A percentile compares a stretch with the other conserved stretches of the same genome.
phyloP scores from a whole-genome alignment of 2,329 filamentous ascomycete genomes.

The Rhinocladiella similis region DNA sequence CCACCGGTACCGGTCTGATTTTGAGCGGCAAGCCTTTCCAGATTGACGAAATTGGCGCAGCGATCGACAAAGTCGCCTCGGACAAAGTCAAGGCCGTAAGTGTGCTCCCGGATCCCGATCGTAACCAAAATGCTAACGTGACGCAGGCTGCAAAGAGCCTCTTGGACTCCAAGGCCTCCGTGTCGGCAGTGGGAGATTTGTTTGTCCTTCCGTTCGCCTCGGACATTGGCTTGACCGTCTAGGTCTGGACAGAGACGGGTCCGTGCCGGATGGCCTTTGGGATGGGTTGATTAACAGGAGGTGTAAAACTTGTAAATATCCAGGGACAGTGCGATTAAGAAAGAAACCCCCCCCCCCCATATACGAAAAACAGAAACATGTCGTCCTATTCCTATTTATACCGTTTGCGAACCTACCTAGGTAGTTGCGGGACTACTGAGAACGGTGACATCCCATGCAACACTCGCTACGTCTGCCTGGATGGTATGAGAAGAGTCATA shows the following conservation, averaged over 20 bases:
- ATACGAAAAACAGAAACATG: not conserved
- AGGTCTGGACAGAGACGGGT: conserved; percentile 41
- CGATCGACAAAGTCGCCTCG: conserved; percentile 75
- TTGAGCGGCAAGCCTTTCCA: conserved; percentile 81
- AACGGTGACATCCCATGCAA: too few relatives aligned
- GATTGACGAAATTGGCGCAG: conserved; percentile 75
- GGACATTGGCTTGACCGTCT: conserved; percentile 92
- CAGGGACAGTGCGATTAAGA: not conserved
- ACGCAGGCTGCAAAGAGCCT: conserved; percentile 80
- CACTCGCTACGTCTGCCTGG: too few relatives aligned
- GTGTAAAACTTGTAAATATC: conserved; percentile 21
- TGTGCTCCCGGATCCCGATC: not conserved
- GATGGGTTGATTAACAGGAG: not conserved
- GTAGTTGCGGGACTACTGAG: too few relatives aligned
- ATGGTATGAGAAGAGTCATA: too few relatives aligned
- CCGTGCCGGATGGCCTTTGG: too few relatives aligned
- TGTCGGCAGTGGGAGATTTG: conserved; percentile 88
- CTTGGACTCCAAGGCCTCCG: conserved; percentile 82
- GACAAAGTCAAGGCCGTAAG: conserved; percentile 82
- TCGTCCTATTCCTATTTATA: not conserved
- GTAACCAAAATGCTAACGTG: conserved; percentile 4
- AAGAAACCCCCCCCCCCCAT: too few relatives aligned
- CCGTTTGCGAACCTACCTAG: not conserved
- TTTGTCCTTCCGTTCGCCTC: conserved; percentile 88
- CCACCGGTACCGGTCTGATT: conserved; percentile 81